Conservation (phyloP, 1,284 basidiomycete species). For the Rhodotorula sp. region DNA sequence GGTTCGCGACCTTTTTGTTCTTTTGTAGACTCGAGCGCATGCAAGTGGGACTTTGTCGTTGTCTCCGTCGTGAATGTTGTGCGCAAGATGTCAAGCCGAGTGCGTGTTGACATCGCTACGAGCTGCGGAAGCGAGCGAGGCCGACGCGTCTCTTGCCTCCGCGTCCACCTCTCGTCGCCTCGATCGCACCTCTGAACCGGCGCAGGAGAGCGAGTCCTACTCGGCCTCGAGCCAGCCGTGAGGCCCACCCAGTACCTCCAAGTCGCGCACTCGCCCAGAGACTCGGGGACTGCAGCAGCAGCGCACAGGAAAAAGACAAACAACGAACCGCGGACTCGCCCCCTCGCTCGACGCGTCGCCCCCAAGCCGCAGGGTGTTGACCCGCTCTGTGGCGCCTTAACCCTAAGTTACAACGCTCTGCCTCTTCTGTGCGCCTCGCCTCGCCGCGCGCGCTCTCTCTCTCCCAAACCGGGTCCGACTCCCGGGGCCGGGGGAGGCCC, state of each 20-base stretch:
- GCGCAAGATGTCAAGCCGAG: background rate
- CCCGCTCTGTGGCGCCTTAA: conserved; percentile 10
- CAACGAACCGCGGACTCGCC: background rate
- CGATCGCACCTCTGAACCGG: no score
- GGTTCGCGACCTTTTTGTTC: no score
- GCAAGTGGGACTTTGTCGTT: background rate
- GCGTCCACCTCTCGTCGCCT: background rate
- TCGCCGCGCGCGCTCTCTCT: background rate
- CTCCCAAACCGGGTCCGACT: background rate
- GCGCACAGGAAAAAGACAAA: conserved; percentile 8
- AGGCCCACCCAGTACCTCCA: no score
- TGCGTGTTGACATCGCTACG: background rate
- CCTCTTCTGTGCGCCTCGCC: background rate
- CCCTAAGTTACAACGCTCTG: conserved; percentile 18
- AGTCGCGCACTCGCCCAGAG: no score
- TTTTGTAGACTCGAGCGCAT: no score
- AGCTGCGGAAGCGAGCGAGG: background rate
- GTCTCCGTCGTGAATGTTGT: no score
- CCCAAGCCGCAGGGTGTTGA: background rate
- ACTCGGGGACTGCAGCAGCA: background rate
- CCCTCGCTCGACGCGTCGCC: conserved; percentile 24
- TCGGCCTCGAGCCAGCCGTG: no score
- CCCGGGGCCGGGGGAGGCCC: background rate
- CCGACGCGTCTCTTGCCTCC: background rate
- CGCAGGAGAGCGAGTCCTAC: no score